Evolutionary conservation across 108 stramenopile genomes (phyloP).

Genomic region (Nitzschia sp.): DNA sequence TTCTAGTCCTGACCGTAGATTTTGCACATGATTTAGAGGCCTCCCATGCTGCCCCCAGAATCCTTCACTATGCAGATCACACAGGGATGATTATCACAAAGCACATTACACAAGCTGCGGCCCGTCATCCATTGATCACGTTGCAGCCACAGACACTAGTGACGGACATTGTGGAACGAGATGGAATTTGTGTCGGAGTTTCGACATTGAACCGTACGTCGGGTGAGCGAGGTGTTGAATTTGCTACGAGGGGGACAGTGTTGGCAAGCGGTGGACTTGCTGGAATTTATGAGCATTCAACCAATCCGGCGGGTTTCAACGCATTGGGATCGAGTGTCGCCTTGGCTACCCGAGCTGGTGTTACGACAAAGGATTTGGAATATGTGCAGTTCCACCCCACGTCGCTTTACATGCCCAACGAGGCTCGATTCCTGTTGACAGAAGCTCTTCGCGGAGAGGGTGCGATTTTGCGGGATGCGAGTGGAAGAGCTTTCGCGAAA

Average conservation of each 20-base stretch:
- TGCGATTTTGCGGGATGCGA: conserved; percentile 78
- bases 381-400: conserved; percentile 98
- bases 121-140: conserved; percentile 82
- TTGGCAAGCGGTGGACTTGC: conserved; percentile 89
- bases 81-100: conserved; percentile 90
- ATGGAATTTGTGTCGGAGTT: conserved; percentile 53
- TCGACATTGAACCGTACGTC: conserved; percentile 49
- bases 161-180: conserved; percentile 78
- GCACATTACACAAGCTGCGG: conserved; percentile 78
- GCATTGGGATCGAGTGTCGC: conserved; percentile 89
- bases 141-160: conserved; percentile 76
- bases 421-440: conserved; percentile 88
- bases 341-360: conserved; percentile 70
- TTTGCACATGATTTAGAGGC: conserved; percentile 59
- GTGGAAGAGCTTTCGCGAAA: conserved; percentile 77
- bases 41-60: conserved; percentile 87
- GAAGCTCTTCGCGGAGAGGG: conserved; percentile 95
- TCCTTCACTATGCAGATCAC: conserved; percentile 89
- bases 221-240: conserved; percentile 35
- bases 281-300: conserved; percentile 93
- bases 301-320: conserved; percentile 91
- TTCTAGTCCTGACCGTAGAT: not conserved
- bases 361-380: conserved; percentile 81
- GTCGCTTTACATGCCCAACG: conserved; percentile 80
- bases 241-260: conserved; percentile 76